Base-by-base conservation (phyloP, 2,329 filamentous ascomycete species). In the Aurifilum marmelostoma region DNA sequence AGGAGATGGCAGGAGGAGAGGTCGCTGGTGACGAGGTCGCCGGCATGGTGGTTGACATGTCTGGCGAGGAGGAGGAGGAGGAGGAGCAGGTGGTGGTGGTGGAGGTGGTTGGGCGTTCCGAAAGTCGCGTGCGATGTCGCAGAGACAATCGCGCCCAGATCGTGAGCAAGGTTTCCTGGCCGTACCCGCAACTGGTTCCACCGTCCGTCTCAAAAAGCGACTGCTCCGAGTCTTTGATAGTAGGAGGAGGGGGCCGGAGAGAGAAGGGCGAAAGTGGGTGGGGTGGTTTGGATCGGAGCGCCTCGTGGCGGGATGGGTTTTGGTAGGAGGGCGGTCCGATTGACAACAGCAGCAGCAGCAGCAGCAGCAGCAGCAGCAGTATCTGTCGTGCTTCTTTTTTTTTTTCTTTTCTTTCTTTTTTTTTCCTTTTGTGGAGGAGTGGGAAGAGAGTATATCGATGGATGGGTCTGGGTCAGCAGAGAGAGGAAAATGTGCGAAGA, bases 11-110 rank as follows among this genome's bases (percentile, higher is more conserved):
- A 74, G 85, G 80, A 60, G 69, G 67, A 74, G 87, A 87, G 47
- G 83, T 81, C 73, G 83, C 81, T 74, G 85, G 82, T 74, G 86
- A 85, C 74, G 86, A 85, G 72, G 83, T 82, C 74, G 85, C 82
- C 76, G 86, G 87, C 84, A 89, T 86, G 77, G 86, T 83, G 75
- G 85, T 82, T 74, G 83, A 82, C 82, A 84, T 85, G 73, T 75
- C 78, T 73, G 76, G 78, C 76, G 74, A 8, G 7, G 18, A 8
- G 21, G 7, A 8, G 21, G 43, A 9, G 43, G 37, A 39, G 37
- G 37, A 39, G 4, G 37, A 39, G 5, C 7, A 39, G 37, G 73
- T 52, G 18, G 37, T 9, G 37, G 37, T 9, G 5, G 37, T 9
- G 37, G 37, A 39, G 37, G 73, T 52, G 56, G 59, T 67, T 50